These are phyloP conservation scores for Plantago coronopus DNA, from an alignment of 305 asterid genomes.

Conservation along the genomic window DNA sequence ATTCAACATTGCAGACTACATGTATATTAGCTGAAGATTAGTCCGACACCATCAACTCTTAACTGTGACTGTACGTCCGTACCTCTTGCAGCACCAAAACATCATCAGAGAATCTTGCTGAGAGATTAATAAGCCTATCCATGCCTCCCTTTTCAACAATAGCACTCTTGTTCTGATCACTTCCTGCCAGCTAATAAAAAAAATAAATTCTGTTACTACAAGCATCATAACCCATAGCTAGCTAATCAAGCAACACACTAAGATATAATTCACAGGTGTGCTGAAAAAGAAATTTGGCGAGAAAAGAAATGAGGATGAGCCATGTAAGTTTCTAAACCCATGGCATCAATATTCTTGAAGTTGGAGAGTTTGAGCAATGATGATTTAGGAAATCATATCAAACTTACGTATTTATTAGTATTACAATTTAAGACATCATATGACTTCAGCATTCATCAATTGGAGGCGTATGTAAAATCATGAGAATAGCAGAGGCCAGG, in stretches of 20 bases:
- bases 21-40: background rate
- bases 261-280: background rate
- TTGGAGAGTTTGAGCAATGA: too few relatives aligned
- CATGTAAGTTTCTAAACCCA: too few relatives aligned
- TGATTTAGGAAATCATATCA: too few relatives aligned
- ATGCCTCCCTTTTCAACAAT: constrained; percentile 76
- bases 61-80: constrained; percentile 17
- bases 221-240: constrained; percentile 11
- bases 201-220: constrained; percentile 23
- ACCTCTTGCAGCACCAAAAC: constrained; percentile 87
- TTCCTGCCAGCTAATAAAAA: constrained; percentile 84
- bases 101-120: constrained; percentile 69
- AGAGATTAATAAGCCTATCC: constrained; percentile 68
- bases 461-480: too few relatives aligned
- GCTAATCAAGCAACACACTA: background rate
- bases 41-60: background rate
- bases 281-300: background rate
- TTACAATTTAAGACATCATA: too few relatives aligned
- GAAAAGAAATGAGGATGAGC: too few relatives aligned
- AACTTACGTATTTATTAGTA: too few relatives aligned
- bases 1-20: background rate
- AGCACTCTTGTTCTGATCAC: constrained; percentile 72
- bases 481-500: too few relatives aligned
- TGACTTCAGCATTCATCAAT: too few relatives aligned
- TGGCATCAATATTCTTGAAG: too few relatives aligned